Conservation (phyloP, 257 asterid species). For the Solanum clarkiae region DNA sequence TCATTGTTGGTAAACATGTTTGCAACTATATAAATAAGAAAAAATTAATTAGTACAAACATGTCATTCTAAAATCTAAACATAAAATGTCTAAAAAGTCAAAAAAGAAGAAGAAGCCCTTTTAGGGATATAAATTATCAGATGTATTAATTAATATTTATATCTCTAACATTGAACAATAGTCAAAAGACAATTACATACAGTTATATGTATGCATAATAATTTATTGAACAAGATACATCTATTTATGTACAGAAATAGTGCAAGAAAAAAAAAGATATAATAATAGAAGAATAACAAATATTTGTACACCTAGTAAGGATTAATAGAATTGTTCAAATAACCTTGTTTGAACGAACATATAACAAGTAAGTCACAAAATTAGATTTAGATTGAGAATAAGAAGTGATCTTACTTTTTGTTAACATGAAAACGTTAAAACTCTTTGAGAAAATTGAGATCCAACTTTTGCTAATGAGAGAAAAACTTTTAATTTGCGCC, state of each 20-base stretch:
- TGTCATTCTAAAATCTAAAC: neutral
- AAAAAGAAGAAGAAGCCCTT: neutral
- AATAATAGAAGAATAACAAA: neutral
- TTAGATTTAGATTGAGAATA: neutral
- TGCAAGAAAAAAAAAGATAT: neutral
- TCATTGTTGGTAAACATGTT: neutral
- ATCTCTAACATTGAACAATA: neutral
- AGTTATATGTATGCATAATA: neutral
- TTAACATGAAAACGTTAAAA: neutral
- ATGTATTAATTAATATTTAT: neutral
- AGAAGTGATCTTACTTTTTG: neutral
- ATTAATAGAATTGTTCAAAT: neutral
- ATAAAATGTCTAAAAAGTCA: neutral
- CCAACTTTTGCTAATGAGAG: neutral
- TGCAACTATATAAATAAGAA: neutral
- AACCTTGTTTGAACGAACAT: neutral
- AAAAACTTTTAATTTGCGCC: neutral
- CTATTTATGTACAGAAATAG: neutral
- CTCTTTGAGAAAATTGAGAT: neutral
- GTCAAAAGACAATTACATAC: neutral
- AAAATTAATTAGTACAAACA: neutral
- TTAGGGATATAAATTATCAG: neutral
- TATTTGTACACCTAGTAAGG: neutral
- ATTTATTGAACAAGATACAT: neutral
- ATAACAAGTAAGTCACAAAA: neutral